Evolutionary conservation across 208 protist species (phyloP), one percentile per base, ranked within the genome.

Genomic region (Zelonia costaricensis): DNA sequence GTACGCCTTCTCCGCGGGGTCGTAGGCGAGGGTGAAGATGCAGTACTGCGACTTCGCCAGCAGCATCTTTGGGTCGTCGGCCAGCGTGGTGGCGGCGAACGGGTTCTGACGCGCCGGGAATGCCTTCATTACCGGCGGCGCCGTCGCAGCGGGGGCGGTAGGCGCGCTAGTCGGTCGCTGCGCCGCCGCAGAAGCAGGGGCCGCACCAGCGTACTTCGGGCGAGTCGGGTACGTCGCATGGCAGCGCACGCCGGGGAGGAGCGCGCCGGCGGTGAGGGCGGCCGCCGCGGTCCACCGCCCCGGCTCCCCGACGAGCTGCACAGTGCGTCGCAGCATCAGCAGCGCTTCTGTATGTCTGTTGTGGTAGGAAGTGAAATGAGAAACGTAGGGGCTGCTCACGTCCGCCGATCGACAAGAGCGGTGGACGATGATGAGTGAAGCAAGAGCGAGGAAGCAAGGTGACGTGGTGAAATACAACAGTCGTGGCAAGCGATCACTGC

Each of bases 41-140:
- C 84, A 84, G 62, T 95, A 95, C 74, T 91, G 86, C 18, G 89
- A 69, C 31, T 83, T 87, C 22, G 86, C 78, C 18, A 95, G 66
- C 10, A 94, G 69, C 54, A 82, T 69, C 59, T 90, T 87, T 16
- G 82, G 66, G 12, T 84, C 71, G 15, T 84, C 65, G 3, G 51
- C 51, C 35, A 64, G 12, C 27, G 81, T 13, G 18, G 73, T 40
- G 33, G 62, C 43, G 0, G 67, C 56, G 51, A 88, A 86, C 16
- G 76, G 72, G 51, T 78, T 90, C 25, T 91, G 84, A 4, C 84
- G 80, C 10, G 77, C 80, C 6, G 79, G 83, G 39, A 52, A 81
- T 2, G 74, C 46, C 40, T 6, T 39, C 27, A 48, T 49, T 40
- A 36, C 40, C 18, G 25, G 55, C 15, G 27, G 39, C 53, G 25